Evolutionary conservation across 495 filamentous ascomycete species (phyloP).

Genomic region (Xylaria flabelliformis): DNA sequence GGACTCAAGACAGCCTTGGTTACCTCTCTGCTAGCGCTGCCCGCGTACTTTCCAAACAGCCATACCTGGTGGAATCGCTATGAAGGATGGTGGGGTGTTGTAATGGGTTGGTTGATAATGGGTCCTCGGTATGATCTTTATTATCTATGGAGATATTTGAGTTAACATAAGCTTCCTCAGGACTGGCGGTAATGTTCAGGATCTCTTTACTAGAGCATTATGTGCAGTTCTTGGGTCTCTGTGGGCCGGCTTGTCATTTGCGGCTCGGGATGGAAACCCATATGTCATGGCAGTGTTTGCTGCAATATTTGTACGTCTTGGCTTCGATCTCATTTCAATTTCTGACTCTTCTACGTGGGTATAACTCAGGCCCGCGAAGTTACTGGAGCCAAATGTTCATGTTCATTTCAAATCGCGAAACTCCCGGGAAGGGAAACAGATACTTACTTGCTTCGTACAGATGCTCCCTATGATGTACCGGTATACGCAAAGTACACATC

Average conservation of each 20-base stretch:
- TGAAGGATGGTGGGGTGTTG: constrained; percentile 63
- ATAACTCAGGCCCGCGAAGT: not conserved
- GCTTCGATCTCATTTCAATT: not conserved
- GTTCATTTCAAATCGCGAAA: not conserved
- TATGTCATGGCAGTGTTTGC: constrained; percentile 64
- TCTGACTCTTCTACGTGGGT: not conserved
- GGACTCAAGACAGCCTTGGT: constrained; percentile 61
- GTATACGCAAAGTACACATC: constrained; percentile 61
- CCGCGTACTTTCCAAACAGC: constrained; percentile 56
- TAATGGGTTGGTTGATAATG: constrained; percentile 65
- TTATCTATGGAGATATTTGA: not conserved
- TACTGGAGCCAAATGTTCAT: not conserved
- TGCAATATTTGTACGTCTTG: constrained; percentile 45
- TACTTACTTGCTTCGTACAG: constrained; percentile 8
- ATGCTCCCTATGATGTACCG: constrained; percentile 65
- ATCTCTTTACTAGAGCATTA: constrained; percentile 55
- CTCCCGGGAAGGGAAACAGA: no score
- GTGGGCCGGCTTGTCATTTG: constrained; percentile 61
- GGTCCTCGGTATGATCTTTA: constrained; percentile 48
- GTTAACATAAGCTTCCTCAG: constrained; percentile 32
- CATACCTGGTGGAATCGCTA: constrained; percentile 59
- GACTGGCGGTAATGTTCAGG: constrained; percentile 63
- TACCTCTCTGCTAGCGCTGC: constrained; percentile 57
- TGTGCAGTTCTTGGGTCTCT: constrained; percentile 56
- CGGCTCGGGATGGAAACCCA: constrained; percentile 55